A percentile compares a stretch with the other conserved stretches of the same genome.
phyloP scores from a whole-genome alignment of 1,139 yeast genomes.

The Pichia sp. region DNA sequence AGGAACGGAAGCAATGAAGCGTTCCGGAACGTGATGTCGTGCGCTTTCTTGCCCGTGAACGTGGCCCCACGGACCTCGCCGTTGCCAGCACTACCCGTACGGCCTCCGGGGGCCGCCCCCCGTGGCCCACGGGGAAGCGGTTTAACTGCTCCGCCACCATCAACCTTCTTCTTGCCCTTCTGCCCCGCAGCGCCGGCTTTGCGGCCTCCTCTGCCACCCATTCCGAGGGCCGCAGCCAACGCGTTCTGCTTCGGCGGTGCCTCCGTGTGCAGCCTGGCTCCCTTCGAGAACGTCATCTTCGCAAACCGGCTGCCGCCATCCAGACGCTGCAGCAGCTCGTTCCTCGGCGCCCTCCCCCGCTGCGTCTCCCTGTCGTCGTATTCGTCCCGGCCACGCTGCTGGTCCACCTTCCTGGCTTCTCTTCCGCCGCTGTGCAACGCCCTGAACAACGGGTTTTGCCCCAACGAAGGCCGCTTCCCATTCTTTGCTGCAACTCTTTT shows the following conservation, averaged over 20 bases:
- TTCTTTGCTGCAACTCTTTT: background rate
- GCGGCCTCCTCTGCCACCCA: background rate
- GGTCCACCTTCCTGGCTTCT: background rate
- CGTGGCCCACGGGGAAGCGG: too few relatives aligned
- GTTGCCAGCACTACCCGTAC: background rate
- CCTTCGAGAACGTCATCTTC: background rate
- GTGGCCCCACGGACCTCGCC: background rate
- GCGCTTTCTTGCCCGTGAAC: background rate
- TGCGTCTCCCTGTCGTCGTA: background rate
- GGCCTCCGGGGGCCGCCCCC: background rate
- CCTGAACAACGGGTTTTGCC: background rate
- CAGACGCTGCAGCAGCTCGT: background rate
- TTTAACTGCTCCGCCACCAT: too few relatives aligned
- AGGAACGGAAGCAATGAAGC: conserved; percentile 23
- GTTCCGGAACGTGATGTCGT: conserved; percentile 17
- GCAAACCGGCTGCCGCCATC: background rate
- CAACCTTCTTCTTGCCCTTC: too few relatives aligned
- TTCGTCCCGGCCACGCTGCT: background rate
- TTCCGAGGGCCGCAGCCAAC: background rate
- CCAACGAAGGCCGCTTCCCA: background rate
- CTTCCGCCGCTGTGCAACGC: background rate
- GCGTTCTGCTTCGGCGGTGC: background rate
- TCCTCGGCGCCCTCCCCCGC: background rate
- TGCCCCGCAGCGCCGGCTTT: too few relatives aligned
- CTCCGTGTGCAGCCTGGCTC: too few relatives aligned